Conservation (phyloP, 345 rosid species). For the Ceriops tagal region DNA sequence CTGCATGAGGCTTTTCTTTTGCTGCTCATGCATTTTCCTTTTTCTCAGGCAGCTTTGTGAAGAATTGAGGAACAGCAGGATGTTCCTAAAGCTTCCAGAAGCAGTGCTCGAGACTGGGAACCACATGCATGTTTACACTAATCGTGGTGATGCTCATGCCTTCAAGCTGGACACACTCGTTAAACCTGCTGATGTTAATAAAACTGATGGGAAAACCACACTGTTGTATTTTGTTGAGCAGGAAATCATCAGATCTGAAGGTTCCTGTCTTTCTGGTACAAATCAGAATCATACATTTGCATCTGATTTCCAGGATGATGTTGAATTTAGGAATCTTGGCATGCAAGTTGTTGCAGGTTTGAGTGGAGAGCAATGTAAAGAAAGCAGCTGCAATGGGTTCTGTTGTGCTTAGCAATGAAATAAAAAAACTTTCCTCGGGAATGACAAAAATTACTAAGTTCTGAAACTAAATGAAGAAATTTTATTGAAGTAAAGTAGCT, state of each 20-base stretch:
- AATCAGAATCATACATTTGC: constrained; percentile 29
- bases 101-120: constrained; percentile 95
- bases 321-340: constrained; percentile 73
- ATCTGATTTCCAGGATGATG: constrained; percentile 52
- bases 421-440: constrained; percentile 50
- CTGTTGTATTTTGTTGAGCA: constrained; percentile 89
- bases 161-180: constrained; percentile 95
- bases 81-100: constrained; percentile 86
- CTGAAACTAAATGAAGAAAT: constrained; percentile 37
- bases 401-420: constrained; percentile 53
- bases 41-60: constrained; percentile 63
- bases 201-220: constrained; percentile 86
- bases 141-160: constrained; percentile 86
- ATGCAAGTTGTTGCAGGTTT: constrained; percentile 76
- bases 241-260: constrained; percentile 81
- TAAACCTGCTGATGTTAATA: constrained; percentile 82
- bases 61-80: constrained; percentile 70
- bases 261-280: constrained; percentile 46
- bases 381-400: constrained; percentile 93
- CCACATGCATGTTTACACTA: constrained; percentile 93
- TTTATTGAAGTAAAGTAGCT: constrained; percentile 23
- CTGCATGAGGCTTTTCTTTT: background rate
- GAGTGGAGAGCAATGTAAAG: constrained; percentile 78
- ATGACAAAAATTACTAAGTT: constrained; percentile 52
- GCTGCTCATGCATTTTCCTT: constrained; percentile 6